These are phyloP conservation scores for Boletus pseudopeckii DNA, from an alignment of 768 basidiomycete species.

Conservation along the genomic window DNA sequence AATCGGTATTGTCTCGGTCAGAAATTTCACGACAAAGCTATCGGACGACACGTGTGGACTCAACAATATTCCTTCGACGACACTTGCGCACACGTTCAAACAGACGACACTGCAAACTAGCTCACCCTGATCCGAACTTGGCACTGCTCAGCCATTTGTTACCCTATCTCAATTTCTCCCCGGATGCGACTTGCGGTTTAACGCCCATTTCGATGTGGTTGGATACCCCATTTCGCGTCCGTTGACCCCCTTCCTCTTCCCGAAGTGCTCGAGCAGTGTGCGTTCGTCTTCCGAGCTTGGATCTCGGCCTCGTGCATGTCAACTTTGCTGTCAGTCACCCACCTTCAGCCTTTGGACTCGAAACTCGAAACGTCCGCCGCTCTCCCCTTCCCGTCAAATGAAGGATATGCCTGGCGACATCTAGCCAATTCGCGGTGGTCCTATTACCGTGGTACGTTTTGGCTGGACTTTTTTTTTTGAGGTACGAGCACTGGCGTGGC, in stretches of 20 bases:
- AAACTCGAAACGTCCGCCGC: no score
- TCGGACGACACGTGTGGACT: constrained; percentile 5
- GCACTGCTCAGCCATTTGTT: neutral
- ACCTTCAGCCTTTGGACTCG: neutral
- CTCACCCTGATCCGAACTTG: constrained; percentile 8
- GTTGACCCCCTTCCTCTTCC: constrained; percentile 2
- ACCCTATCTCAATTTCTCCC: constrained; percentile 1
- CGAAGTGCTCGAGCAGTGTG: constrained; percentile 1
- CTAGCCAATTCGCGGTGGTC: neutral
- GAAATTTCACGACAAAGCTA: constrained; percentile 9
- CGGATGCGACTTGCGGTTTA: neutral
- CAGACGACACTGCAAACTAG: constrained; percentile 7
- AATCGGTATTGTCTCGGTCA: constrained; percentile 7
- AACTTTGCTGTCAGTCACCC: neutral
- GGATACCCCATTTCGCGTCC: constrained; percentile 2
- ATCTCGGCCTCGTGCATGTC: constrained; percentile 14
- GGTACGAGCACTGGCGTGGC: neutral
- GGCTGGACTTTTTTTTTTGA: neutral
- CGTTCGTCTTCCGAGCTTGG: constrained; percentile 9
- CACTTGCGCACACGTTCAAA: constrained; percentile 8
- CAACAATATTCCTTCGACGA: constrained; percentile 12
- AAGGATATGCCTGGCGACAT: neutral
- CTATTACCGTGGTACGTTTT: neutral
- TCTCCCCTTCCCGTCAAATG: neutral
- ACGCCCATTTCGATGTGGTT: constrained; percentile 10